Evolutionary conservation across 2,329 filamentous ascomycete genomes (phyloP), one percentile per base, ranked within the genome.

Genomic region (Cladophialophora immunda): DNA sequence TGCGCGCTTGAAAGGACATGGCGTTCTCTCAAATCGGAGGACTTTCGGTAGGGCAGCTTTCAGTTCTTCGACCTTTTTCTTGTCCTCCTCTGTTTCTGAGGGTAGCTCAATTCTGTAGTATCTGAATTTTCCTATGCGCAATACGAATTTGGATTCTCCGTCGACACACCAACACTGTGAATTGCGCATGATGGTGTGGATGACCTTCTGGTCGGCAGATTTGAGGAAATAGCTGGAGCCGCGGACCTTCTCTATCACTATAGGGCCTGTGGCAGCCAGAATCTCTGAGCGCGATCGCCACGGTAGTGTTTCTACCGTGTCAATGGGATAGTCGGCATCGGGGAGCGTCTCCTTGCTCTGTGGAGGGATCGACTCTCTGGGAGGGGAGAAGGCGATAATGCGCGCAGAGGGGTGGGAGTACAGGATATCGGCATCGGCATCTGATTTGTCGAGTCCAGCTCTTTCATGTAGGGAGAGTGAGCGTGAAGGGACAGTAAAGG

Each of bases 101-200:
- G 93, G 92, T 5, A 97, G 81, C 75, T 97, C 94, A 73, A 97
- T 95, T 70, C 94, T 89, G 85, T 95, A 97, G 78, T 95, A 97
- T 52, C 91, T 90, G 32, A 94, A 90, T 53, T 90, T 87, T 25
- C 93, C 86, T 70, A 96, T 92, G 71, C 94, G 91, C 66, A 97
- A 81, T n/a, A 97, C 91, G 72, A 97, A 97, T 72, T 90, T 93
- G 47, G 90, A 90, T 64, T 89, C 86, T 65, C 92, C 91, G 77
- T 96, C 92, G 34, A 97, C 91, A 77, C 92, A 96, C 94, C 94
- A 97, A 76, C 92, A 96, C 78, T 97, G 93, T 66, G 93, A 96
- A 77, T 92, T 92, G 27, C 92, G 92, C 60, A 97, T 81, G 69
- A 97, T 95, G 11, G 94, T 91, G 74, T 95, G 92, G 19, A 97